phyloP scores from a whole-genome alignment of 2,329 filamentous ascomycete species.

The Stagonosporopsis cucurbitacearum region DNA sequence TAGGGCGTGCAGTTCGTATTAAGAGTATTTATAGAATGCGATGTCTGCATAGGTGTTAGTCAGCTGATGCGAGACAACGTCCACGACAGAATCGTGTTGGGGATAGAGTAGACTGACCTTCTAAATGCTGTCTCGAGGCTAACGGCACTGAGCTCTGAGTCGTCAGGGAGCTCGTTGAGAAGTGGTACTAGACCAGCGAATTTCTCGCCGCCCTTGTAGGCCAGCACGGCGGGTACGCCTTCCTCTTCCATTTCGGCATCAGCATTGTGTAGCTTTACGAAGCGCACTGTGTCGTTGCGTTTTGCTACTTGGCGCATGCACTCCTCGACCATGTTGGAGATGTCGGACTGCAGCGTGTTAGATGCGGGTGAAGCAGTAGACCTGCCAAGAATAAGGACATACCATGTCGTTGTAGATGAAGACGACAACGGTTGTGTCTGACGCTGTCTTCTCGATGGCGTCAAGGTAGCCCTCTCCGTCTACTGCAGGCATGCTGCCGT shows the following conservation, averaged over 20 bases:
- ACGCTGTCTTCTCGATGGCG: conserved; percentile 86
- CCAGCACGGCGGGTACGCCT: conserved; percentile 84
- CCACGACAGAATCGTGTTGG: conserved; percentile 1
- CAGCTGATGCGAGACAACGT: conserved; percentile 29
- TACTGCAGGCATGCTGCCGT: conserved; percentile 80
- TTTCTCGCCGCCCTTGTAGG: conserved; percentile 87
- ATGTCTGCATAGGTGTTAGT: conserved; percentile 31
- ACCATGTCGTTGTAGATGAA: conserved; percentile 91
- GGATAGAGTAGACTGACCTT: conserved; percentile 43
- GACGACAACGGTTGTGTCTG: conserved; percentile 85
- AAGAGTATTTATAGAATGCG: conserved; percentile 34
- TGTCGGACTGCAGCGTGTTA: conserved; percentile 68
- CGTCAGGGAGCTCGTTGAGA: conserved; percentile 79
- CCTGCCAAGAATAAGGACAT: conserved; percentile 47
- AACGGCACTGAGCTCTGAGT: conserved; percentile 57
- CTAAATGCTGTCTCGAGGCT: conserved; percentile 65
- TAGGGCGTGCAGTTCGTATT: neutral
- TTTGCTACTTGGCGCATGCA: conserved; percentile 78
- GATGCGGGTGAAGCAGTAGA: conserved; percentile 6
- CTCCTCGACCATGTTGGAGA: conserved; percentile 79
- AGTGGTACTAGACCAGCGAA: conserved; percentile 90
- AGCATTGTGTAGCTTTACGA: conserved; percentile 88
- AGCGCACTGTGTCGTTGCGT: conserved; percentile 74
- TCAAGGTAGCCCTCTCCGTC: conserved; percentile 94
- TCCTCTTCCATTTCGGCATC: conserved; percentile 95